Evolutionary conservation across 179 eudicot species (phyloP), one percentile per base, ranked within the genome.

Genomic region (Pouteria campechiana): DNA sequence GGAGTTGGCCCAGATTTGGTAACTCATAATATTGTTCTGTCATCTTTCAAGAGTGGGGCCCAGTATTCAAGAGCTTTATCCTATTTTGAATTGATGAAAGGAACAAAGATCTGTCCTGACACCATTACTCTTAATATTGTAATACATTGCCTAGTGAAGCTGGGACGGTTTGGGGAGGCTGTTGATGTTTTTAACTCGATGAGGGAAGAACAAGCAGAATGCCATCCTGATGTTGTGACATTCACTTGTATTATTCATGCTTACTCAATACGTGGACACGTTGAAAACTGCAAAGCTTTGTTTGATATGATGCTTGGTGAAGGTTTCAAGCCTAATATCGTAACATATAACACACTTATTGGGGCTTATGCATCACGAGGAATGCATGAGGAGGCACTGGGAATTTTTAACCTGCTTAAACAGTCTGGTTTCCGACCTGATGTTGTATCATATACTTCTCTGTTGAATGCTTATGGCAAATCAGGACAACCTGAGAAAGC

Each of bases 1-100:
- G 96, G 98, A 56, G 76, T 87, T 60, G 98, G 98, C 47, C 98
- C 98, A 33, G 98, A 90, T 60, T 64, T 90, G 35, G 92, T 86
- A 13, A 90, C 96, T 39, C 98, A 90, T 65, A 90, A 90, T 70
- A 87, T 82, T 20, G 72, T 90, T 51, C 65, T 90, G 29, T 79
- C 96, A 23, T 90, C 98, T 52, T 87, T 69, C 60, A 90, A 90
- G 71, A 86, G 67, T 23, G 98, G 94, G 48, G 68, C 63, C 32
- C 84, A 87, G 44, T 87, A 86, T 67, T 62, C 80, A 19, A 90
- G 79, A 67, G 96, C 94, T 22, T 52, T 90, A 42, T 76, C 98
- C 41, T 90, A 90, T 70, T 90, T 82, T 58, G 92, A 86, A 65
- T 78, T 90, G 37, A 82, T 90, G 85, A 76, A 73, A 67, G 85